Base-by-base conservation (phyloP, 2,329 filamentous ascomycete genomes). In the Penicillium olsonii region DNA sequence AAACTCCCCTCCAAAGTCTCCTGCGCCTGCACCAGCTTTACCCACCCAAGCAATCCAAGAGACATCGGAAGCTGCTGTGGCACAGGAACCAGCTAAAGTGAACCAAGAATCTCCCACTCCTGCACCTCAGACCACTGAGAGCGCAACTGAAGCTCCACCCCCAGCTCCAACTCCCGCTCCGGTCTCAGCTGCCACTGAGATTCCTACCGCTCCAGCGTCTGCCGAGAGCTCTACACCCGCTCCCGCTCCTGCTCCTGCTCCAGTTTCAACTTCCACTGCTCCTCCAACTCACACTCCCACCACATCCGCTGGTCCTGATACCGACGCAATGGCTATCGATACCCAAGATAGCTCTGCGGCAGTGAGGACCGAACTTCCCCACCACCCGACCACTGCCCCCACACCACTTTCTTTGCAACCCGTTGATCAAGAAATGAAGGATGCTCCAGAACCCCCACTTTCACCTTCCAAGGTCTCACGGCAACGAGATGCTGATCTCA, bases 401-500 rank as follows among this genome's bases (percentile, higher is more conserved):
- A 38, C 49, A 8, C 34, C 41, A n/a, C 48, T 59, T 14, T 55
- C 61, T 18, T 38, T 61, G 14, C 58, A 64, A 19, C 50, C 54
- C 12, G 34, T 20, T 11, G 80, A 83, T 49, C 70, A 79, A 10
- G 68, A 75, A 34, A 83, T 84, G 80, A 65, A 68, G n/a, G 82
- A 84, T 54, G 80, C 74, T 1, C 75, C 79, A 0, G 79, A 81
- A 56, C 78, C 73, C 4, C 76, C 79, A 0, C 63, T 71, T 3
- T 74, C 75, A 2, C 72, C 74, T 3, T 67, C 68, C 3, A 92
- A 92, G 71, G 66, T 87, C 11, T 79, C 89, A 1, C 84, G 90
- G 10, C 87, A 86, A 58, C 85, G 92, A 12, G 90, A 95, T 50
- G 85, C 90, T 4, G 90, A 95, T 56, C 74, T 54, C 11, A 60